Evolutionary conservation across 176 grass and related monocot species (phyloP).

Genomic region (Leersia perrieri): DNA sequence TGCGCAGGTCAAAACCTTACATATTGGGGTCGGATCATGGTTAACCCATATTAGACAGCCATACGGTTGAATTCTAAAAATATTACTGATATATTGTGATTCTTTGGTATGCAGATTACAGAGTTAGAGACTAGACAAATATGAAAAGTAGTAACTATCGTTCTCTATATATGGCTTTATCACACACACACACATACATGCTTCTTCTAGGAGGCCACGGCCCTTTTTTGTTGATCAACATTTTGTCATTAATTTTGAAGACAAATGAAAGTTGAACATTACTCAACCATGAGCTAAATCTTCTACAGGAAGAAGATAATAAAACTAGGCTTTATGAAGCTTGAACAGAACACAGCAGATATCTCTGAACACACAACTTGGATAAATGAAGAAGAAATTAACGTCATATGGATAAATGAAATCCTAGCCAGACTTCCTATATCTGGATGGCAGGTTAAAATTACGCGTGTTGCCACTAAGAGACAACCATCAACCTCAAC

Average conservation of each 20-base stretch:
- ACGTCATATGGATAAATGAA: neutral
- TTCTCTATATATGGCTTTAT: neutral
- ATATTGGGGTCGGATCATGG: no score
- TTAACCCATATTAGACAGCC: no score
- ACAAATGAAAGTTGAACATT: neutral
- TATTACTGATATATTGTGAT: neutral
- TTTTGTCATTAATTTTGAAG: neutral
- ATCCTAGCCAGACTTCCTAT: neutral
- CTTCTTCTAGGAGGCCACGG: neutral
- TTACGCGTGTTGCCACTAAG: neutral
- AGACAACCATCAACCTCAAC: no score
- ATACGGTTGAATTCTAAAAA: neutral
- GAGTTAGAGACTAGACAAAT: neutral
- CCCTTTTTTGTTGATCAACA: neutral
- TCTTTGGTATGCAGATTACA: neutral
- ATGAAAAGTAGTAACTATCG: neutral
- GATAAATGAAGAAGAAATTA: neutral
- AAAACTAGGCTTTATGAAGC: neutral
- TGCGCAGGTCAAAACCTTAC: no score
- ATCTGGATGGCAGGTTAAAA: neutral
- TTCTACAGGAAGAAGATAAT: neutral
- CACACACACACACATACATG: neutral
- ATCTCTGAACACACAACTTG: neutral
- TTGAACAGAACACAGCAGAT: neutral
- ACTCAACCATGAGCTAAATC: slow-evolving; percentile 1